Conservation (phyloP, 106 monocot species). For the Dioscorea zingiberensis region DNA sequence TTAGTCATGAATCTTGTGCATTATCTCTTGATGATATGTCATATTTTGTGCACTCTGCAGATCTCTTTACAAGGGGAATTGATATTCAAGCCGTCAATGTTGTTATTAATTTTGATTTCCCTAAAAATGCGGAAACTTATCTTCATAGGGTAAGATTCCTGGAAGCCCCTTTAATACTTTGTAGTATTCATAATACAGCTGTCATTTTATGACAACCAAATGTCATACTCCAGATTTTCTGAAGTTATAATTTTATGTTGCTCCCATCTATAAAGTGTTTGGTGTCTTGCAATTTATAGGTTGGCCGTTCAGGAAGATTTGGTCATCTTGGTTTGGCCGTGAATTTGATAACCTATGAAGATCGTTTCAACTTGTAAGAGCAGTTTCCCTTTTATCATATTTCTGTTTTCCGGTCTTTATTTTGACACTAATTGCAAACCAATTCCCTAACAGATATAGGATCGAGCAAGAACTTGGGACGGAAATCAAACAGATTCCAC, state of each 20-base stretch:
- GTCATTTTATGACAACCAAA: too few species aligned
- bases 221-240: too few species aligned
- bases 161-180: not conserved
- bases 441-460: slow-evolving; percentile 48
- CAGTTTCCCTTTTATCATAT: not conserved
- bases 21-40: too few species aligned
- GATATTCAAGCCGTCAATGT: slow-evolving; percentile 25
- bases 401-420: not conserved
- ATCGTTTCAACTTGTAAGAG: slow-evolving; percentile 37
- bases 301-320: slow-evolving; percentile 48
- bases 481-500: slow-evolving; percentile 94
- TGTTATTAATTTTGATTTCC: slow-evolving; percentile 20
- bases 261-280: not conserved
- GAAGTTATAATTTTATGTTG: too few species aligned
- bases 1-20: too few species aligned
- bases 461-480: slow-evolving; percentile 98
- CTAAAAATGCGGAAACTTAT: slow-evolving; percentile 16
- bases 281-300: slow-evolving; percentile 14
- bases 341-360: slow-evolving; percentile 43
- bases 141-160: slow-evolving; percentile 13
- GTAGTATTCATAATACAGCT: too few species aligned
- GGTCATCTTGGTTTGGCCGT: slow-evolving; percentile 49
- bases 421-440: too few species aligned
- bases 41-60: slow-evolving; percentile 1
- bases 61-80: slow-evolving; percentile 23